phyloP scores from a whole-genome alignment of 768 basidiomycete species.

The Pisolithus tinctorius region DNA sequence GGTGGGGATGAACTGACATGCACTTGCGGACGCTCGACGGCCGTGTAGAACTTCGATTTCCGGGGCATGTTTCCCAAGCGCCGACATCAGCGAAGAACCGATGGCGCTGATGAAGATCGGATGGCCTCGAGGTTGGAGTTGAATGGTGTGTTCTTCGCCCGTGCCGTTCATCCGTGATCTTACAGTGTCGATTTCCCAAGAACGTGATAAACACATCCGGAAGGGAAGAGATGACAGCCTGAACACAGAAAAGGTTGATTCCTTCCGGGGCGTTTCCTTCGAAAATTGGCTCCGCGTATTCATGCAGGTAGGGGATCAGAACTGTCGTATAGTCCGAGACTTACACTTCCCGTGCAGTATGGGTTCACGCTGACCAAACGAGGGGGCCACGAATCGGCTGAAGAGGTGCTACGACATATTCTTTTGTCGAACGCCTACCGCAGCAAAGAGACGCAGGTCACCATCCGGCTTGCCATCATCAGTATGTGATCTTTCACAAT shows the following conservation, averaged over 20 bases:
- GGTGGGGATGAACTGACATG: conserved; percentile 25
- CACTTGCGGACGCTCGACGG: not conserved
- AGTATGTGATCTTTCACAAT: conserved; percentile 35
- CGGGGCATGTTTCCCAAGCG: conserved; percentile 62
- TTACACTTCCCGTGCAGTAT: conserved; percentile 42
- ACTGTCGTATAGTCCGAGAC: not conserved
- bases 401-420: conserved; percentile 73
- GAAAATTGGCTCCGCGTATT: conserved; percentile 82
- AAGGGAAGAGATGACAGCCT: conserved; percentile 39
- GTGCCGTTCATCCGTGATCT: not conserved
- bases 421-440: conserved; percentile 69
- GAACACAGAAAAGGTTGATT: conserved; percentile 42
- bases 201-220: conserved; percentile 48
- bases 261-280: conserved; percentile 77
- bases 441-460: conserved; percentile 52
- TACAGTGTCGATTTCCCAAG: conserved; percentile 26
- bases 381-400: conserved; percentile 58
- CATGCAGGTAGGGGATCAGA: conserved; percentile 58
- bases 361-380: conserved; percentile 61
- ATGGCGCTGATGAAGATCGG: conserved; percentile 58
- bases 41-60: conserved; percentile 45
- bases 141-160: conserved; percentile 40
- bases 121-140: conserved; percentile 76
- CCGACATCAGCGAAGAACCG: conserved; percentile 29
- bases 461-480: conserved; percentile 70